These are phyloP conservation scores for Wickerhamiella galacta DNA, from an alignment of 805 yeast species.

Conservation along the genomic window DNA sequence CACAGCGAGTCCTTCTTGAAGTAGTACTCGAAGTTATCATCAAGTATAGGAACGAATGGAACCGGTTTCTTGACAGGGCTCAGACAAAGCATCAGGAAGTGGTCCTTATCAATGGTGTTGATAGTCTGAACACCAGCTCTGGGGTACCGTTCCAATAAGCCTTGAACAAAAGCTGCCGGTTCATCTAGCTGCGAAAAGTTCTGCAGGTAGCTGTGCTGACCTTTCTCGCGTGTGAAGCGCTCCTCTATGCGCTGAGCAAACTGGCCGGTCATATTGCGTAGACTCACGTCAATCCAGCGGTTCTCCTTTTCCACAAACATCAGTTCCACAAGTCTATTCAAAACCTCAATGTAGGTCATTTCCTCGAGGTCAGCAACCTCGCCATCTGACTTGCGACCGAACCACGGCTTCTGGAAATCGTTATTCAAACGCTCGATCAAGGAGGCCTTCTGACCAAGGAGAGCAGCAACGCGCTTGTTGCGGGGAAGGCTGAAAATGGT, in stretches of 20 bases:
- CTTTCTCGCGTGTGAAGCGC: conserved; percentile 51
- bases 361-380: conserved; percentile 84
- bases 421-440: conserved; percentile 74
- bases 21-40: conserved; percentile 85
- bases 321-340: conserved; percentile 72
- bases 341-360: conserved; percentile 89
- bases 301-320: conserved; percentile 62
- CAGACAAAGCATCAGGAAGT: conserved; percentile 66
- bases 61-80: conserved; percentile 90
- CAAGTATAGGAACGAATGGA: conserved; percentile 91
- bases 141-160: conserved; percentile 53
- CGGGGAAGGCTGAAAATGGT: conserved; percentile 85
- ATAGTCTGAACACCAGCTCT: conserved; percentile 65
- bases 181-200: conserved; percentile 42
- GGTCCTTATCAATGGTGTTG: conserved; percentile 90
- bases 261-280: conserved; percentile 75
- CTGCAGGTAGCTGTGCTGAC: conserved; percentile 49
- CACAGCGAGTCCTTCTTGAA: conserved; percentile 97
- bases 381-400: conserved; percentile 53
- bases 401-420: conserved; percentile 98
- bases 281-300: conserved; percentile 77
- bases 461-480: conserved; percentile 60
- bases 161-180: conserved; percentile 45
- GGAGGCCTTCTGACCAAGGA: conserved; percentile 68
- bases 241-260: conserved; percentile 91